phyloP scores from a whole-genome alignment of 1,139 yeast genomes.

The Yamadazyma triangularis region DNA sequence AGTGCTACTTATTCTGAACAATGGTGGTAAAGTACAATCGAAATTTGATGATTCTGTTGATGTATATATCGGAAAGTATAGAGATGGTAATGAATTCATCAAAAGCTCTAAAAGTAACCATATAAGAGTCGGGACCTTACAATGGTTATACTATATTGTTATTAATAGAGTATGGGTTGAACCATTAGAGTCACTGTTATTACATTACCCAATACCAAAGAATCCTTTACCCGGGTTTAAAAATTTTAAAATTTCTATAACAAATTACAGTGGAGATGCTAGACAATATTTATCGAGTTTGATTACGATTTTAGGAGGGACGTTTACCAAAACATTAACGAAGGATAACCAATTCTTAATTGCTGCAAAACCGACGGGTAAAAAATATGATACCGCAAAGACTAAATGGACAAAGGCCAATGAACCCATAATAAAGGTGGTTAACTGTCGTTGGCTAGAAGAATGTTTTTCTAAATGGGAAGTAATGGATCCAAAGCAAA shows the following conservation, averaged over 20 bases:
- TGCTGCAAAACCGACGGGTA: conserved; percentile 65
- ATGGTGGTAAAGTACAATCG: conserved; percentile 27
- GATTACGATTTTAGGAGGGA: conserved; percentile 71
- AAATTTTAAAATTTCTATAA: conserved; percentile 54
- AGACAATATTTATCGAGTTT: conserved; percentile 64
- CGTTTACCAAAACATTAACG: conserved; percentile 65
- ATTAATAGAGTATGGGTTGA: conserved; percentile 51
- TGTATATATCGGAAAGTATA: conserved; percentile 62
- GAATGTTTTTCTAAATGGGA: conserved; percentile 66
- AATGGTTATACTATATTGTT: conserved; percentile 71
- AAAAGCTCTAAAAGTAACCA: conserved; percentile 18
- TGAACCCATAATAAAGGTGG: conserved; percentile 42
- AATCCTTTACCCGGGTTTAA: conserved; percentile 50
- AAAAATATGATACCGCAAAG: conserved; percentile 68
- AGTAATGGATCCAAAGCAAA: conserved; percentile 37
- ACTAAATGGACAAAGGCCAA: conserved; percentile 46
- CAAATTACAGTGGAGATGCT: conserved; percentile 85
- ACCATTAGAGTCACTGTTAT: conserved; percentile 51
- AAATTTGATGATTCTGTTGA: conserved; percentile 33
- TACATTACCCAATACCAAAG: conserved; percentile 71
- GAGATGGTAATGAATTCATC: conserved; percentile 50
- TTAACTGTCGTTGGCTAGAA: conserved; percentile 90
- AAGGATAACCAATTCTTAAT: conserved; percentile 68
- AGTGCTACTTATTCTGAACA: conserved; percentile 20
- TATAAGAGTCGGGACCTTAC: conserved; percentile 57